Percentiles rank a stretch among this genome's conserved stretches.
Evolutionary conservation across 164 flowering plant species (phyloP).

Genomic region (Magnolia officinalis): DNA sequence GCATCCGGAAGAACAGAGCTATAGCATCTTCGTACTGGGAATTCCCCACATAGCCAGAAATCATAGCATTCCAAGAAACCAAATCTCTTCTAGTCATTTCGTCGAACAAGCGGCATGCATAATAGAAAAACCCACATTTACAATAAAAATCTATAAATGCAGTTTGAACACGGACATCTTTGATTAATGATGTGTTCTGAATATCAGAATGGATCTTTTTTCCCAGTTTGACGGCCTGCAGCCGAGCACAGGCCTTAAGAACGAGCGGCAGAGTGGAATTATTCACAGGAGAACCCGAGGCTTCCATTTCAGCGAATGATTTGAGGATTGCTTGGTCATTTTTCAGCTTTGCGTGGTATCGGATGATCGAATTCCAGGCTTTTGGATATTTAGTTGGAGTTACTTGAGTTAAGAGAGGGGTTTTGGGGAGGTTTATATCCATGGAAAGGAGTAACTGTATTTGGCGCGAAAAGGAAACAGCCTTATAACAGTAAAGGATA

Average conservation of each 20-base stretch:
- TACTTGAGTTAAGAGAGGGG: slow-evolving; percentile 7
- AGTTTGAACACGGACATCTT: slow-evolving; percentile 41
- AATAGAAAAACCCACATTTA: slow-evolving; percentile 38
- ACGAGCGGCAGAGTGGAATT: slow-evolving; percentile 31
- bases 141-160: slow-evolving; percentile 46
- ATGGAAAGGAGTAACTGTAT: neutral
- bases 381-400: slow-evolving; percentile 19
- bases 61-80: slow-evolving; percentile 50
- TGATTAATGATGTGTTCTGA: slow-evolving; percentile 19
- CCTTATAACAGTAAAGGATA: neutral
- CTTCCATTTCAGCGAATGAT: slow-evolving; percentile 36
- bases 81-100: slow-evolving; percentile 33
- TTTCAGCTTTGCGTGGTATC: slow-evolving; percentile 33
- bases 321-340: slow-evolving; percentile 42
- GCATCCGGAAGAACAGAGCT: slow-evolving; percentile 30
- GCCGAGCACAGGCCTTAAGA: slow-evolving; percentile 44
- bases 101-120: slow-evolving; percentile 40
- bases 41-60: slow-evolving; percentile 32
- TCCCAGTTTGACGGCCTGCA: slow-evolving; percentile 36
- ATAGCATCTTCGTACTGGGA: slow-evolving; percentile 32
- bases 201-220: slow-evolving; percentile 28
- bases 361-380: slow-evolving; percentile 37
- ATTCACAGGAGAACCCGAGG: slow-evolving; percentile 25
- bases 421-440: slow-evolving; percentile 7
- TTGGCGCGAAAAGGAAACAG: slow-evolving; percentile 2